A percentile compares a stretch with the other conserved stretches of the same genome.
Conservation (phyloP, 2,329 filamentous ascomycete species). For the Venturia aucupariae region DNA sequence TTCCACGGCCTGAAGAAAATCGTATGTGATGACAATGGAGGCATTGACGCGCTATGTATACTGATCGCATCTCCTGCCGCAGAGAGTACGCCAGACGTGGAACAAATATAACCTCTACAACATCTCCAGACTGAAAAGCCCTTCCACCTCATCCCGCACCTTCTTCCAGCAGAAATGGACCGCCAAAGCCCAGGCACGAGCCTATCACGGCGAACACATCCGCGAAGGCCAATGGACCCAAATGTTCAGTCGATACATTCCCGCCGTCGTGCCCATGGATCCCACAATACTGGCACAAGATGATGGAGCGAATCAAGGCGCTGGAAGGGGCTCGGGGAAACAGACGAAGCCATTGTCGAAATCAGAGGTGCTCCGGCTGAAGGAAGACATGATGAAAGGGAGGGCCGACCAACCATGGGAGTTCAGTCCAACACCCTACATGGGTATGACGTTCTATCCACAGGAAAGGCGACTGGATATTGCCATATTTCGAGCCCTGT, state of each 20-base stretch:
- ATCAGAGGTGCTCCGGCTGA: slow-evolving; percentile 15
- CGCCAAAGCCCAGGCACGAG: slow-evolving; percentile 73
- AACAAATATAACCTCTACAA: slow-evolving; percentile 97
- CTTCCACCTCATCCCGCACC: slow-evolving; percentile 41
- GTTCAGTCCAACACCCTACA: slow-evolving; percentile 64
- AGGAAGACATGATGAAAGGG: slow-evolving; percentile 21
- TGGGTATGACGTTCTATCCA: slow-evolving; percentile 92
- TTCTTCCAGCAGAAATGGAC: slow-evolving; percentile 99
- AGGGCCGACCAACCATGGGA: slow-evolving; percentile 18
- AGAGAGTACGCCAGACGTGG: slow-evolving; percentile 96
- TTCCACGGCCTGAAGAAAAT: slow-evolving; percentile 53
- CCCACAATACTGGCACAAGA: slow-evolving; percentile 65
- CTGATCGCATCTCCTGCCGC: slow-evolving; percentile 12
- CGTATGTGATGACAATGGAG: slow-evolving; percentile 35
- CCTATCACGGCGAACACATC: slow-evolving; percentile 92
- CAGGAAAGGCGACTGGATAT: slow-evolving; percentile 85
- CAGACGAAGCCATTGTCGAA: slow-evolving; percentile 24
- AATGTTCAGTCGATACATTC: slow-evolving; percentile 77
- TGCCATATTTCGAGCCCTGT: slow-evolving; percentile 87
- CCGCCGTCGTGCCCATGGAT: slow-evolving; percentile 79
- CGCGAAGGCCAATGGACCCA: slow-evolving; percentile 88
- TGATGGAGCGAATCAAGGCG: slow-evolving; percentile 76
- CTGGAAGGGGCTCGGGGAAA: slow-evolving; percentile 71
- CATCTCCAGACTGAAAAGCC: slow-evolving; percentile 48
- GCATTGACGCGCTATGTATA: slow-evolving; percentile 7